Percentiles rank a stretch among this genome's conserved stretches.
Conservation (phyloP, 2,329 filamentous ascomycete genomes). For the Ophiosphaerella herpotricha region DNA sequence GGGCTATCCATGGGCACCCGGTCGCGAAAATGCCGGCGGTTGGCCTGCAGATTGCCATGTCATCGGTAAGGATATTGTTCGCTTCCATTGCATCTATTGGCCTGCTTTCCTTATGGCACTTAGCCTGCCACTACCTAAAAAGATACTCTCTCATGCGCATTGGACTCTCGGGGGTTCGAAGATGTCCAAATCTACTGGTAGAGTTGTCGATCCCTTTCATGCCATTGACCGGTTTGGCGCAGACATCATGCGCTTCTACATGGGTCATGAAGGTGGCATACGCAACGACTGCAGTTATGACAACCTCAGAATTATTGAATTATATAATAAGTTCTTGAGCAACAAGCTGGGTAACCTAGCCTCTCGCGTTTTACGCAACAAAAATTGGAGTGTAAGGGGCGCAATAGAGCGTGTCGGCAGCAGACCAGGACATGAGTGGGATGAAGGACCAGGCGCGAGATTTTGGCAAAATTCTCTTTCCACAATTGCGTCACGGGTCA, state of each 20-base stretch:
- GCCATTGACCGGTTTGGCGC: constrained; percentile 87
- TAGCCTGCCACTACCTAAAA: constrained; percentile 75
- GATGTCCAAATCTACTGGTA: constrained; percentile 95
- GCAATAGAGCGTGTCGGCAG: constrained; percentile 55
- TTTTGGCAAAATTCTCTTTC: constrained; percentile 48
- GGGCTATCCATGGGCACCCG: constrained; percentile 80
- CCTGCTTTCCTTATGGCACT: constrained; percentile 92
- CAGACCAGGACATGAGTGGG: constrained; percentile 33
- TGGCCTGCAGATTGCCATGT: constrained; percentile 95
- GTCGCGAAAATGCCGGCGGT: constrained; percentile 63
- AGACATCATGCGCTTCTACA: constrained; percentile 87
- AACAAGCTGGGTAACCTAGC: constrained; percentile 80
- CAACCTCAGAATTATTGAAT: constrained; percentile 73
- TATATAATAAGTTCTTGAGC: constrained; percentile 81
- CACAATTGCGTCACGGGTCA: constrained; percentile 23
- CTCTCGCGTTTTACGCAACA: constrained; percentile 69
- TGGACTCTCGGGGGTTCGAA: constrained; percentile 92
- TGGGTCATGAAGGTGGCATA: constrained; percentile 79
- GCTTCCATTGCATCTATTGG: constrained; percentile 98
- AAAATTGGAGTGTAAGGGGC: constrained; percentile 69
- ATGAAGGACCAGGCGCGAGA: constrained; percentile 30
- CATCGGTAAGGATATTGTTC: constrained; percentile 93
- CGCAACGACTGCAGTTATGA: constrained; percentile 81
- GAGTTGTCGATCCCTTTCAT: constrained; percentile 92
- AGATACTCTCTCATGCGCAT: constrained; percentile 86